These are phyloP conservation scores for Parathielavia hyrcaniae DNA, from an alignment of 495 filamentous ascomycete genomes.

Conservation along the genomic window DNA sequence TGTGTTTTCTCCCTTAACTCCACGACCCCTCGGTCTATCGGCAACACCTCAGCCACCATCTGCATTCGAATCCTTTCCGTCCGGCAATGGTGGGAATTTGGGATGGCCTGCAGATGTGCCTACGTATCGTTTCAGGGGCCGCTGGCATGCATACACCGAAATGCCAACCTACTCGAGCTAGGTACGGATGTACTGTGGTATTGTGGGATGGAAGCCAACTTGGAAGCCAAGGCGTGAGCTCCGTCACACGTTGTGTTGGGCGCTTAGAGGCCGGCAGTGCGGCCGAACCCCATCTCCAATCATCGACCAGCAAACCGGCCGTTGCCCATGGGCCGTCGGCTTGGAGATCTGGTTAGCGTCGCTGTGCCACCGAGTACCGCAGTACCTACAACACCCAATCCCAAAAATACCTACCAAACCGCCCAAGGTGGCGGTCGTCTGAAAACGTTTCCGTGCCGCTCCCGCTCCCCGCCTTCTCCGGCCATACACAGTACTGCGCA, in stretches of 20 bases:
- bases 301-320: background rate
- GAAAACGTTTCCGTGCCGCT: slow-evolving; percentile 1
- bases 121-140: too few species aligned
- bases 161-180: too few species aligned
- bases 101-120: too few species aligned
- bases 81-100: too few species aligned
- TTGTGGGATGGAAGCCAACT: background rate
- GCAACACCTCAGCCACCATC: too few species aligned
- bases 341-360: background rate
- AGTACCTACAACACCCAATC: background rate
- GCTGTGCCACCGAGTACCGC: background rate
- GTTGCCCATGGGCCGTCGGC: background rate
- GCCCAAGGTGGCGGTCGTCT: too few species aligned
- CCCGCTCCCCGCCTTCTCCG: background rate
- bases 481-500: too few species aligned
- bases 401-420: slow-evolving; percentile 6
- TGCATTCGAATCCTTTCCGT: too few species aligned
- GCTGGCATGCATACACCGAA: background rate
- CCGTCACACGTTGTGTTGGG: background rate
- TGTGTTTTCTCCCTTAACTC: too few species aligned
- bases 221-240: background rate
- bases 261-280: slow-evolving; percentile 1
- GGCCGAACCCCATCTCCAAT: background rate
- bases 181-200: too few species aligned
- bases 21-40: too few species aligned